A percentile compares a stretch with the other conserved stretches of the same genome.
phyloP scores from a whole-genome alignment of 225 moss, liverwort and hornwort genomes.

The Lunularia cruciata region DNA sequence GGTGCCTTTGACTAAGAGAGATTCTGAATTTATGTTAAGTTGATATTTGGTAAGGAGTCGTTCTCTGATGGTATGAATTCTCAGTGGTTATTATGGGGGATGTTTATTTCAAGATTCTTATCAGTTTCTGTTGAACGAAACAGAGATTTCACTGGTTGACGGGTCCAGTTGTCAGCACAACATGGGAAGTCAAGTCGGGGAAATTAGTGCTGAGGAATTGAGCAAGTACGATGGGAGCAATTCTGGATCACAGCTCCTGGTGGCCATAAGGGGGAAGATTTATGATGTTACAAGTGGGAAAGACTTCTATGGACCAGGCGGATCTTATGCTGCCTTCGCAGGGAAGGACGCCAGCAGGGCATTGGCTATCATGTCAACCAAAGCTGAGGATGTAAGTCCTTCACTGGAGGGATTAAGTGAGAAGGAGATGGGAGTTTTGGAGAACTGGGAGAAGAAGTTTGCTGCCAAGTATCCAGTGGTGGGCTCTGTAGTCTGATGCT shows the following conservation, averaged over 20 bases:
- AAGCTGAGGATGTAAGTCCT: conserved; percentile 65
- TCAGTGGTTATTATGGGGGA: no score
- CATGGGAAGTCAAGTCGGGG: conserved; percentile 19
- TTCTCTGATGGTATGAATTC: no score
- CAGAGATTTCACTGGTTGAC: not conserved
- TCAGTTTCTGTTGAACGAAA: no score
- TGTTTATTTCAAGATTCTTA: no score
- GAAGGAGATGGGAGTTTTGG: conserved; percentile 71
- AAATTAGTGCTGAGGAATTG: conserved; percentile 45
- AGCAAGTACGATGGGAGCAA: conserved; percentile 65
- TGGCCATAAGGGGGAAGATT: conserved; percentile 72
- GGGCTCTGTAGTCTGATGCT: conserved; percentile 44
- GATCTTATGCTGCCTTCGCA: conserved; percentile 70
- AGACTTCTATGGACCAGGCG: conserved; percentile 80
- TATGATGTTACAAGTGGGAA: conserved; percentile 74
- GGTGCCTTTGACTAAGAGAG: no score
- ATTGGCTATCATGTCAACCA: conserved; percentile 86
- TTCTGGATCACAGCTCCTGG: conserved; percentile 54
- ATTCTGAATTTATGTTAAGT: no score
- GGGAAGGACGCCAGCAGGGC: conserved; percentile 89
- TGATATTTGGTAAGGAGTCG: no score
- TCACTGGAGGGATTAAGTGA: conserved; percentile 63
- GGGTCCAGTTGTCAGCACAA: not conserved
- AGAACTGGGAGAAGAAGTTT: conserved; percentile 87
- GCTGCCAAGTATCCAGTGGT: conserved; percentile 81